Base-by-base conservation (phyloP, 2,329 filamentous ascomycete genomes). In the Pseudocercospora crystallina region DNA sequence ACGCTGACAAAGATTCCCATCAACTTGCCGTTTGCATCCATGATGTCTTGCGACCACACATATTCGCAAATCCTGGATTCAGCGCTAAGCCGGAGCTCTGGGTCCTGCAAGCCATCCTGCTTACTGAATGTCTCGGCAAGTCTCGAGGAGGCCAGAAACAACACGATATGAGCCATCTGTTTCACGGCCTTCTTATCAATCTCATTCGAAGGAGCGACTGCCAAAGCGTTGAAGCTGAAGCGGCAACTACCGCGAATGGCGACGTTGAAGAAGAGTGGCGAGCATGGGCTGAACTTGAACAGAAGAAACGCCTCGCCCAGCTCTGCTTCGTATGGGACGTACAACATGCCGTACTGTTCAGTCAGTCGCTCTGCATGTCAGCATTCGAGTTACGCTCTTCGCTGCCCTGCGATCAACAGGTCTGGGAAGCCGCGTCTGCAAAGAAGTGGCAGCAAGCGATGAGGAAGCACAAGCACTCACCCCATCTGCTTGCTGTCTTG, bases 251-350 rank as follows among this genome's bases (percentile, higher is more conserved):
- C 8, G 66, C 63, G 1, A 65, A 65, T 0, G 69, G 70, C 7
- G 69, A 74, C 37, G 61, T 78, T 0, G 72, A 80, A 2, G 61
- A 68, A 8, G 64, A 74, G 2, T 85, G 81, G 81, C 69, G 67
- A 37, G 67, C 65, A n/a, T 81, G 79, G 69, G 76, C 78, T 2
- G 73, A 80, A 38, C 70, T 74, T 1, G 81, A 85, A 59, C 78
- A 82, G 53, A 80, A 80, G 49, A 83, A 83, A 65, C 75, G 81
- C 45, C 67, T 82, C 0, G 80, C 81, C 0, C 73, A 84, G 34
- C 70, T 83, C 5, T 85, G 81, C 60, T 86, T 85, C 62, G 80
- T 85, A 71, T 85, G 82, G 82, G 82, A 85, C 57, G 83, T 80
- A 0, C 81, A 85, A 47, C 81, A 85, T 53, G 81, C 82, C 0